Evolutionary conservation across 2,329 filamentous ascomycete species (phyloP).

Genomic region (Daldinia sp.): DNA sequence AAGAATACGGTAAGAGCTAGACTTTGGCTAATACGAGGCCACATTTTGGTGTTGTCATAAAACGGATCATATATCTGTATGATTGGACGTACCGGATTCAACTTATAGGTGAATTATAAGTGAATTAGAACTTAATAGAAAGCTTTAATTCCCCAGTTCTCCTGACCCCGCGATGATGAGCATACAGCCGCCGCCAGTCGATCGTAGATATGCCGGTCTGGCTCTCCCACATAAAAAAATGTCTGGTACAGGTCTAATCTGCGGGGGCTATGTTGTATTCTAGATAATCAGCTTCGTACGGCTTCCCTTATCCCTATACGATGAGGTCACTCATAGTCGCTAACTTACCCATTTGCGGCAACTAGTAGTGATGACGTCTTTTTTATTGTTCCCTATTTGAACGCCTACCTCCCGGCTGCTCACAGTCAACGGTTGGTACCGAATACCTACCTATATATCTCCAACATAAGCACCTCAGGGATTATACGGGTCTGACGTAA

Average conservation of each 20-base stretch:
- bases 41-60: slow-evolving; percentile 11
- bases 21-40: background rate
- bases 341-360: background rate
- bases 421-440: background rate
- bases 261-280: background rate
- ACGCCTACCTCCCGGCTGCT: background rate
- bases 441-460: too few relatives aligned
- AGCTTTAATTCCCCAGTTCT: too few relatives aligned
- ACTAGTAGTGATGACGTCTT: background rate
- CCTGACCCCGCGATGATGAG: slow-evolving; percentile 13
- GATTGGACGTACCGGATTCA: background rate
- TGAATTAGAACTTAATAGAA: background rate
- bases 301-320: background rate
- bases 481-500: too few relatives aligned
- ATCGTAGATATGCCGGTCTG: background rate
- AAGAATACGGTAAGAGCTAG: slow-evolving; percentile 2
- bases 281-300: background rate
- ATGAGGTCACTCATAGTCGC: background rate
- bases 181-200: slow-evolving; percentile 1
- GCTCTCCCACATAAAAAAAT: background rate
- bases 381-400: background rate
- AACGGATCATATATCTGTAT: background rate
- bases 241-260: background rate
- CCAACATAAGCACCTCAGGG: too few relatives aligned
- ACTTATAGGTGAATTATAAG: background rate